Conservation (phyloP, 768 basidiomycete species). For the Lentinula aciculospora region DNA sequence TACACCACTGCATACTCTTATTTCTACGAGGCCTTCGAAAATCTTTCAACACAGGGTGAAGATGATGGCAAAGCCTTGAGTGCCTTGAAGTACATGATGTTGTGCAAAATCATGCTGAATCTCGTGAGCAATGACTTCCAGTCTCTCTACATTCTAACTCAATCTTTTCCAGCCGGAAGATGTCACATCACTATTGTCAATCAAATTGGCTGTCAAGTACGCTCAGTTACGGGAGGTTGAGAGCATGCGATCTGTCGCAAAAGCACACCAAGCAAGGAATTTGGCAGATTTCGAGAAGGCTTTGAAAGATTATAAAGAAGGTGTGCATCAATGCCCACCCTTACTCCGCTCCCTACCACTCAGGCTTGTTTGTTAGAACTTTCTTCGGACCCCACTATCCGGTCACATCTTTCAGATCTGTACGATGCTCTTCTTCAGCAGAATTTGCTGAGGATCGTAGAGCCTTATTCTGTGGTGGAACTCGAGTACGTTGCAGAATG, state of each 20-base stretch:
- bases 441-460: constrained; percentile 91
- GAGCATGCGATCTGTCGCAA: constrained; percentile 92
- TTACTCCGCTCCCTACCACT: neutral
- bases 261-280: constrained; percentile 89
- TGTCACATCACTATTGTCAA: constrained; percentile 76
- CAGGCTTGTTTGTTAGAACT: constrained; percentile 53
- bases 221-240: constrained; percentile 86
- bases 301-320: constrained; percentile 79
- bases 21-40: constrained; percentile 97
- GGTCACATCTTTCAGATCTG: constrained; percentile 87
- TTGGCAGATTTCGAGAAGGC: constrained; percentile 87
- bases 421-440: constrained; percentile 97
- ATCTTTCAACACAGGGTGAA: constrained; percentile 72
- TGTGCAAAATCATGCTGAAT: constrained; percentile 98
- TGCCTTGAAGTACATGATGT: constrained; percentile 94
- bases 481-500: constrained; percentile 81
- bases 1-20: constrained; percentile 97
- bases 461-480: constrained; percentile 93
- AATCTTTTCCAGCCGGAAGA: constrained; percentile 75
- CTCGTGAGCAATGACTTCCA: constrained; percentile 48
- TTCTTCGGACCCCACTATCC: constrained; percentile 92
- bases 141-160: neutral
- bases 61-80: constrained; percentile 61
- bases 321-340: constrained; percentile 41
- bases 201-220: constrained; percentile 87